Evolutionary conservation across 768 basidiomycete genomes (phyloP), one percentile per base, ranked within the genome.

Genomic region (Leccinum truebloodii): DNA sequence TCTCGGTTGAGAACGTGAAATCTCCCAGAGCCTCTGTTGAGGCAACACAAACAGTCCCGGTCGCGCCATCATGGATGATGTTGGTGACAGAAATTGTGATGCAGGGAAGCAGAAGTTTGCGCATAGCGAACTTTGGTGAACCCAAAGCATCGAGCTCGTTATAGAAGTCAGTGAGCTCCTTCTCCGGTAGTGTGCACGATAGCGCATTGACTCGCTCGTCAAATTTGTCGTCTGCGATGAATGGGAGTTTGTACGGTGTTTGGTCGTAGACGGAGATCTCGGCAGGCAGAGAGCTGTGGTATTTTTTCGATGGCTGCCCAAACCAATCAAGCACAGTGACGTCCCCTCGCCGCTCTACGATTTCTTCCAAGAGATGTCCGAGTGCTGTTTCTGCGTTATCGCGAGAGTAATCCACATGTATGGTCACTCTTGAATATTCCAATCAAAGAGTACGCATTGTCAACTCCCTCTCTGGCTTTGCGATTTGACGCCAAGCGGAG

Each of bases 261-360:
- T 26, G 63, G 13, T 14, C 22, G 57, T 68, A 68, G 14, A 61
- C 65, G 1, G 66, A 49, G 46, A 67, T 54, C 0, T 60, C 30
- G 10, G 67, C 57, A 9, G 67, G 67, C 6, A 68, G 28, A 35
- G 52, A 55, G 41, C 61, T 65, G 32, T 68, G 54, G 35, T 37
- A 37, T 30, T 63, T 68, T 12, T 30, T 54, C 1, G 67, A 68
- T 30, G 64, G 16, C 22, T 39, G 18, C 20, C 67, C 67, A 16
- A 61, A 13, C 67, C 67, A 68, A 55, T 68, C 67, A 3, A 68
- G 59, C 20, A 65, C 58, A 12, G 59, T 58, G 4, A 50, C 32
- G 12, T 65, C 67, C 14, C 61, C 58, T 26, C 57, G 37, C 5
- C 60, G 66, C 22, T 57, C 53, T 9, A 67, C 55, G 1, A 52